Evolutionary conservation across 2,329 filamentous ascomycete species (phyloP).

Genomic region (Aspergillus melleus): DNA sequence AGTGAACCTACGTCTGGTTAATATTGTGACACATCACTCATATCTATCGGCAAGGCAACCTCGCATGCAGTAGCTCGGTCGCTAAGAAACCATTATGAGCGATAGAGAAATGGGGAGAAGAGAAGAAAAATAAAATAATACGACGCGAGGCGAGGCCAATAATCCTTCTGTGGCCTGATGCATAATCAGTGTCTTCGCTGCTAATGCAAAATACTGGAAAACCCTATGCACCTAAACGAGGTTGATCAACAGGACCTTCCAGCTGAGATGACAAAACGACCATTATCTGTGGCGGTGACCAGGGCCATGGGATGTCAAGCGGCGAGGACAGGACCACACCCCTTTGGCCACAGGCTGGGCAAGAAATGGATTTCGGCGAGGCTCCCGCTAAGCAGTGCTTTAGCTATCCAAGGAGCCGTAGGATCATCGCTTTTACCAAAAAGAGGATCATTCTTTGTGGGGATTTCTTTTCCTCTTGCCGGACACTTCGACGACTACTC

Average conservation of each 20-base stretch:
- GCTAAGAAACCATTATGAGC: conserved; percentile 1
- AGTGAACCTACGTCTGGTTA: conserved; percentile 1
- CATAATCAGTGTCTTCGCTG: neutral
- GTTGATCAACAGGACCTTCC: neutral
- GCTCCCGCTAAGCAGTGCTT: neutral
- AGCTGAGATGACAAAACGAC: neutral
- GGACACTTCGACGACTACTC: neutral
- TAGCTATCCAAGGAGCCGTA: neutral
- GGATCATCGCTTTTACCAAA: neutral
- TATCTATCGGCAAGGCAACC: conserved; percentile 16
- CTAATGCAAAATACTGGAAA: neutral
- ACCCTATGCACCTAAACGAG: neutral
- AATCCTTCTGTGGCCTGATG: neutral
- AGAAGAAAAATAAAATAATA: neutral
- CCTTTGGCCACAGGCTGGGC: neutral
- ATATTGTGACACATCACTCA: conserved; percentile 20
- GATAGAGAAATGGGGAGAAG: neutral
- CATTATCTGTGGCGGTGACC: neutral
- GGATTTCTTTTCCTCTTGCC: neutral
- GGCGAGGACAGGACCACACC: neutral
- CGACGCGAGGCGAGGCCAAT: neutral
- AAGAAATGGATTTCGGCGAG: neutral
- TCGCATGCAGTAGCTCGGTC: conserved; percentile 18
- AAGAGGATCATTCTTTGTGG: neutral
- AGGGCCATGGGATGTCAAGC: neutral